phyloP scores from a whole-genome alignment of 352 stramenopile species.

The Globisporangium irregulare region DNA sequence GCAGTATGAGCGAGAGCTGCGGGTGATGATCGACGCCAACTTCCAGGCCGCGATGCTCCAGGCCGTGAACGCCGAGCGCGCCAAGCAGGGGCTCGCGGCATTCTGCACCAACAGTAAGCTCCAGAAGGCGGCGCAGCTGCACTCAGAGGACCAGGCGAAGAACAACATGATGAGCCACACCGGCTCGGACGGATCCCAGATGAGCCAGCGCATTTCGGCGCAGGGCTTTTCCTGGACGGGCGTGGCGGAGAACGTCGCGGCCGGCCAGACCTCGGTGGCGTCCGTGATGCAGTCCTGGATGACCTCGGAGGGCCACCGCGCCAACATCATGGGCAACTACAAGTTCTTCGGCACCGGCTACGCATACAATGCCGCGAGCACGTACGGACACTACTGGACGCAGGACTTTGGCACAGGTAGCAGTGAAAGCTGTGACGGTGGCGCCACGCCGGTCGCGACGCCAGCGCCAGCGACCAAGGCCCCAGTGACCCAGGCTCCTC shows the following conservation, averaged over 20 bases:
- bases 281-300: constrained; percentile 23
- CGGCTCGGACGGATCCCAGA: constrained; percentile 23
- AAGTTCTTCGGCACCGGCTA: constrained; percentile 41
- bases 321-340: constrained; percentile 28
- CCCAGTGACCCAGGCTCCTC: background rate
- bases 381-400: constrained; percentile 53
- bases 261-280: constrained; percentile 17
- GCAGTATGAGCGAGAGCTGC: constrained; percentile 1
- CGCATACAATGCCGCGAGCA: constrained; percentile 33
- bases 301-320: constrained; percentile 16
- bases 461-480: background rate
- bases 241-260: constrained; percentile 23
- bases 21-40: constrained; percentile 3
- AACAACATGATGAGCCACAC: constrained; percentile 34
- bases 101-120: constrained; percentile 34
- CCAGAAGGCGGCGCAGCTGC: constrained; percentile 23
- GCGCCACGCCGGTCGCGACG: background rate
- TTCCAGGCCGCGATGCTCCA: constrained; percentile 22
- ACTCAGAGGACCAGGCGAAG: constrained; percentile 31
- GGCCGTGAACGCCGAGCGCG: constrained; percentile 22
- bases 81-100: constrained; percentile 12
- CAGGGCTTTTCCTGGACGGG: constrained; percentile 24
- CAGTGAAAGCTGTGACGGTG: constrained; percentile 21
- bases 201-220: constrained; percentile 21
- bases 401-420: constrained; percentile 45